Evolutionary conservation across 305 asterid genomes (phyloP).

Genomic region (Lippia alba): DNA sequence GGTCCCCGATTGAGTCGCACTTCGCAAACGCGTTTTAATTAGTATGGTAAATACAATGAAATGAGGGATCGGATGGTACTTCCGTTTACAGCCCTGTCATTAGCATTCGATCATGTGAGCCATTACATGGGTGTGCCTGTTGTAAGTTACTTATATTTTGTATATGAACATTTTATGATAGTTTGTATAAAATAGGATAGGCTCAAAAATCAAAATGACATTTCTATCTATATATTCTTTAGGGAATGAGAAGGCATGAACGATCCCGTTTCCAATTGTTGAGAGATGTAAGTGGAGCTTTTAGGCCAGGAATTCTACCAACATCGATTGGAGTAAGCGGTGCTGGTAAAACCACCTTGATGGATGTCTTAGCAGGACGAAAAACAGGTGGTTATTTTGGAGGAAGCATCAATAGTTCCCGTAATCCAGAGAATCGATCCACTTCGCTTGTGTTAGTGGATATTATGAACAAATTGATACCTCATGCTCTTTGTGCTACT

Average conservation of each 20-base stretch:
- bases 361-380: constrained; percentile 31
- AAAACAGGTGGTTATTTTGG: constrained; percentile 61
- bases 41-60: no score
- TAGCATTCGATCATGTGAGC: constrained; percentile 81
- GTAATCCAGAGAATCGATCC: constrained; percentile 51
- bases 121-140: constrained; percentile 93
- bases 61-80: constrained; percentile 99
- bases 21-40: no score
- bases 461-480: constrained; percentile 63
- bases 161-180: no score
- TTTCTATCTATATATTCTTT: neutral
- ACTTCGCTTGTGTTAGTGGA: constrained; percentile 62
- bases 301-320: constrained; percentile 57
- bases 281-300: constrained; percentile 54
- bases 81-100: constrained; percentile 84
- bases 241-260: constrained; percentile 37
- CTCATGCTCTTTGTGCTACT: constrained; percentile 58
- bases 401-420: constrained; percentile 52
- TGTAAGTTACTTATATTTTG: constrained; percentile 52
- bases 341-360: constrained; percentile 63
- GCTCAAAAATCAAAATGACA: neutral
- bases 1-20: no score
- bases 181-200: no score
- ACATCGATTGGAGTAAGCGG: constrained; percentile 62
- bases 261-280: constrained; percentile 40